Evolutionary conservation across 306 rosid species (phyloP).

Genomic region (Sicyos edulis): DNA sequence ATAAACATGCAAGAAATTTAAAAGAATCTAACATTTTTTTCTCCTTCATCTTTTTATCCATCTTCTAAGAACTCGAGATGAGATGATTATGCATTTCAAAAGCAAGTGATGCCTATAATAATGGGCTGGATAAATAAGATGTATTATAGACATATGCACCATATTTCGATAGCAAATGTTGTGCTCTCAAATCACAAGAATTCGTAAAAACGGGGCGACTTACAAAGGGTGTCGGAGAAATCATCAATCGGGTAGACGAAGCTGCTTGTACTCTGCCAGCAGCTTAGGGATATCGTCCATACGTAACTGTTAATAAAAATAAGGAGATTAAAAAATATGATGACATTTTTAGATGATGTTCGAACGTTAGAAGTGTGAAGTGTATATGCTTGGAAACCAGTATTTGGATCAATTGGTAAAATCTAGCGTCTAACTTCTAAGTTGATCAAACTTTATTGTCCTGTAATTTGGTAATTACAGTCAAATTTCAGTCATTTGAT

Average conservation of each 20-base stretch:
- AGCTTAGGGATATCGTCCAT: conserved; percentile 80
- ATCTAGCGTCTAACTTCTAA: background rate
- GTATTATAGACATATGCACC: background rate
- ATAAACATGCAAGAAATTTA: conserved; percentile 3
- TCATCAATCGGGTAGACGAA: conserved; percentile 31
- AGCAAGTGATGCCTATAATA: background rate
- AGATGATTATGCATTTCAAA: background rate
- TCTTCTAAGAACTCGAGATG: background rate
- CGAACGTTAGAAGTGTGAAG: background rate
- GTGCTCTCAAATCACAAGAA: conserved; percentile 3
- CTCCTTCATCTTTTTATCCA: background rate
- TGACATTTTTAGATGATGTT: no score
- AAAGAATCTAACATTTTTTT: background rate
- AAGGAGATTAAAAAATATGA: background rate
- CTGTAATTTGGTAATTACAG: background rate
- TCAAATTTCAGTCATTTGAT: background rate
- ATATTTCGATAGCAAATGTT: background rate
- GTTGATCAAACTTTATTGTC: background rate
- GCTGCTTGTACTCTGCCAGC: conserved; percentile 63
- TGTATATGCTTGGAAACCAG: background rate
- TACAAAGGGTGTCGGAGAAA: background rate
- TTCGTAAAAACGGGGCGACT: background rate
- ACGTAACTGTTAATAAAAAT: conserved; percentile 49
- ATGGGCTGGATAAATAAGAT: conserved; percentile 2
- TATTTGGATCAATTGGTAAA: background rate